Base-by-base conservation (phyloP, 345 rosid genomes). In the Reutealis trisperma region DNA sequence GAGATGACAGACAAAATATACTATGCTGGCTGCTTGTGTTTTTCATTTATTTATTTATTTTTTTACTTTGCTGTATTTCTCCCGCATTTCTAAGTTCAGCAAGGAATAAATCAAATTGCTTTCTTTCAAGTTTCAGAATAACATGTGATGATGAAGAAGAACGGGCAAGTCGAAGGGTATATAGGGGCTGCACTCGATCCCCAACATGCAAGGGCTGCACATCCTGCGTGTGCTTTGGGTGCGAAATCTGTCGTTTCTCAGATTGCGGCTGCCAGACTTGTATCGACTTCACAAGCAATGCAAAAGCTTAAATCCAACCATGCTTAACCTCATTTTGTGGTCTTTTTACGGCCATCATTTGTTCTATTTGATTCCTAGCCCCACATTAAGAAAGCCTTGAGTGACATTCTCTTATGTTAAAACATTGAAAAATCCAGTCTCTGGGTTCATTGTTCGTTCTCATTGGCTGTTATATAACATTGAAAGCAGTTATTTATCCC, bases 191-290 rank as follows among this genome's bases (percentile, higher is more conserved):
- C 83, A 78, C 77, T 70, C 88, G 94, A 21, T 87, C 97, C 24
- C 91, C 91, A 8, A 85, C 97, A 12, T 96, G 99, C 86, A 89
- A 90, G 79, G 98, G 99, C 4, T 96, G 99, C 88, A 96, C 98
- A 42, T 91, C 98, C 51, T 96, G 98, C 52, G 98, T 96, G 41
- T 96, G 99, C 87, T 93, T 93, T 25, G 99, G 99, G 59, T 92
- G 99, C 71, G 90, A 87, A 34, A 85, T 91, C 76, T 93, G 99
- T 62, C 96, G 98, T 14, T 93, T 92, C 88, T 70, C 91, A 0
- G 97, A 96, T 58, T 96, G 99, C 84, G 89, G 84, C 86, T 96
- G 97, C 92, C 99, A 94, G 87, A 93, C 92, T 52, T 96, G 99
- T 90, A 84, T 77, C 0, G 99, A 96, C 84, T 94, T 94, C 85